phyloP scores from a whole-genome alignment of 192 early-diverging fungal genomes.

The Coemansia umbellata region DNA sequence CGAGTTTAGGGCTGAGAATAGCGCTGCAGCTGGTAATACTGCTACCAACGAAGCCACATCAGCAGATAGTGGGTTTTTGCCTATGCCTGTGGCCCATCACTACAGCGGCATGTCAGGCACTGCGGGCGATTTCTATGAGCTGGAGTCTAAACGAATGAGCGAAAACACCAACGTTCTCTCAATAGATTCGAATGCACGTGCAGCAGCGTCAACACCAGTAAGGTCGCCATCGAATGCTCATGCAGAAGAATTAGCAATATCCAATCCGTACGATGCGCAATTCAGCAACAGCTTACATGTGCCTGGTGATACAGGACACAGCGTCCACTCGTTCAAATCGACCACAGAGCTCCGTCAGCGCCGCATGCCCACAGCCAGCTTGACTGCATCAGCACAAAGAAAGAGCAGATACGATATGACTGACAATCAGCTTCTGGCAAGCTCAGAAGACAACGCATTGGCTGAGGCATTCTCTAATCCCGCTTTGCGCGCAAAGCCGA shows the following conservation, averaged over 20 bases:
- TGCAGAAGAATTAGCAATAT: background rate
- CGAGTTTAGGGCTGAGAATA: background rate
- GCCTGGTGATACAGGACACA: background rate
- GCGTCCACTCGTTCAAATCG: constrained; percentile 39
- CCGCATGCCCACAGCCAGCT: constrained; percentile 2
- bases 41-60: background rate
- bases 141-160: constrained; percentile 7
- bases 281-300: background rate
- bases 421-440: constrained; percentile 3
- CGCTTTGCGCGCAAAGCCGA: constrained; percentile 26
- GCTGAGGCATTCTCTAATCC: constrained; percentile 38
- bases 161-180: constrained; percentile 33
- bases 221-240: constrained; percentile 3
- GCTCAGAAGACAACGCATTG: constrained; percentile 12
- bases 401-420: constrained; percentile 25
- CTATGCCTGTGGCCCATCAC: constrained; percentile 34
- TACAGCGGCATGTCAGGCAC: constrained; percentile 6
- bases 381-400: background rate
- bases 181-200: constrained; percentile 14
- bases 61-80: background rate
- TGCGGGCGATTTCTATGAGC: background rate
- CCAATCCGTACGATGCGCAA: background rate
- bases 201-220: background rate
- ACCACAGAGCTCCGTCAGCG: constrained; percentile 38
- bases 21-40: background rate